These are phyloP conservation scores for Volutella citrinella DNA, from an alignment of 2,329 filamentous ascomycete genomes.

Conservation along the genomic window DNA sequence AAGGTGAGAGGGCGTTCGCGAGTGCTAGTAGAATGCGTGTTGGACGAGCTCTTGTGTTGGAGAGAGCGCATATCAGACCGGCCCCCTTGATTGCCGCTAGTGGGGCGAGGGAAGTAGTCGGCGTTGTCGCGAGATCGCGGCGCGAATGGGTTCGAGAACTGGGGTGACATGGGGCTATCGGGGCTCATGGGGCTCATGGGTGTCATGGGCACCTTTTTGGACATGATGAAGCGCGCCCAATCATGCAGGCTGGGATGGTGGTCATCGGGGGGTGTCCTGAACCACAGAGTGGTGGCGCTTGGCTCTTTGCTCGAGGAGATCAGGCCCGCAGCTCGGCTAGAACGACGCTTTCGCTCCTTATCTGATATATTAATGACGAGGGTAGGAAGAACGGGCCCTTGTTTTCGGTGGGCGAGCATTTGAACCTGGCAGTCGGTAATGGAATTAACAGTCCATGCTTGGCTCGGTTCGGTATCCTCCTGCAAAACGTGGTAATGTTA, in stretches of 20 bases:
- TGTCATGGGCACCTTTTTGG: slow-evolving; percentile 43
- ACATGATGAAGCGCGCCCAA: slow-evolving; percentile 55
- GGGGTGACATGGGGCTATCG: slow-evolving; percentile 52
- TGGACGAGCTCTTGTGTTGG: slow-evolving; percentile 47
- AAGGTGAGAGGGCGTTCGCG: slow-evolving; percentile 50
- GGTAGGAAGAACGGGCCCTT: slow-evolving; percentile 57
- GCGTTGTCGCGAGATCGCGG: slow-evolving; percentile 38
- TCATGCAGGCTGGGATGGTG: slow-evolving; percentile 52
- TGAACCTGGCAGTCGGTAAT: slow-evolving; percentile 58
- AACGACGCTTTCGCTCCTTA: slow-evolving; percentile 61
- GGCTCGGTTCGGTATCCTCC: slow-evolving; percentile 52
- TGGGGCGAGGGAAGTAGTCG: slow-evolving; percentile 42
- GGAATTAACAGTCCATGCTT: slow-evolving; percentile 50
- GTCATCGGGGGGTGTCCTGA: slow-evolving; percentile 53
- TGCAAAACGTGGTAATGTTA: slow-evolving; percentile 7
- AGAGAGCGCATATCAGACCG: slow-evolving; percentile 33
- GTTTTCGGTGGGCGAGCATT: slow-evolving; percentile 59
- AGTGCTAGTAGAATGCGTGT: slow-evolving; percentile 44
- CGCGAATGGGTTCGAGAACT: slow-evolving; percentile 53
- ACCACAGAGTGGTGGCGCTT: slow-evolving; percentile 49
- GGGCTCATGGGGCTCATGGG: slow-evolving; percentile 52
- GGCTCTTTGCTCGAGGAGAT: slow-evolving; percentile 49
- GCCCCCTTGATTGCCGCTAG: slow-evolving; percentile 39
- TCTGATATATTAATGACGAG: slow-evolving; percentile 57
- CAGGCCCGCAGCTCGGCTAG: slow-evolving; percentile 59